Evolutionary conservation across 1,284 basidiomycete species (phyloP), one percentile per base, ranked within the genome.

Genomic region (Cerrena zonata): DNA sequence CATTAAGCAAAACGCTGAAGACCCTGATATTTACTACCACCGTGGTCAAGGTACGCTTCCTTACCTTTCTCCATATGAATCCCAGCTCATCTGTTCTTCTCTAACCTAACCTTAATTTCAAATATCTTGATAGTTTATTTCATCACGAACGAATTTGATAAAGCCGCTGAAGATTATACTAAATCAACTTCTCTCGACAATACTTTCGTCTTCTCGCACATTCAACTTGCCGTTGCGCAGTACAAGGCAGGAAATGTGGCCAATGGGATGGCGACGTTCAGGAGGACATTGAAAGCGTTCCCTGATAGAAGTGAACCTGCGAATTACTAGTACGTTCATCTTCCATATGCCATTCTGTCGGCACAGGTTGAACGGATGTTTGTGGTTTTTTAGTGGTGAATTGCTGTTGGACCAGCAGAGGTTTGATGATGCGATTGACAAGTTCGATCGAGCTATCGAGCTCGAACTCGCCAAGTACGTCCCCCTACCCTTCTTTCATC

Each of bases 21-120:
- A 99, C 70, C 86, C 95, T 0, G 96, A 99, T 69, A 94, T 97
- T 55, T 99, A 94, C 76, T 99, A 99, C 73, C 96, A 99, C 71
- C 91, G 95, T 59, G 96, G 95, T 34, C 96, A 99, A 76, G 89
- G 89, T 87, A 39, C 30, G 37, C n/a, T 21, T 15, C 30, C 7
- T 7, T 7, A 34, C 36, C 23, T 48, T 27, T 12, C 47, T 19
- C 21, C 22, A 12, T 24, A 47, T 48, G 47, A 48, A 5, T 7
- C 47, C 50, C 74, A 49, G 5, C 7, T 38, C n/a, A 48, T n/a
- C n/a, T n/a, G n/a, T 21, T 3, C 13, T 36, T 2, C 24, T 45
- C 48, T 30, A 22, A n/a, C 5, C 47, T 22, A 36, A 18, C 4
- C 55, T 90, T 15, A 34, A 34, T 34, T 34, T 34, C 7, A 34